These are phyloP conservation scores for Cyberlindnera amylophila DNA, from an alignment of 805 yeast genomes.

Conservation along the genomic window DNA sequence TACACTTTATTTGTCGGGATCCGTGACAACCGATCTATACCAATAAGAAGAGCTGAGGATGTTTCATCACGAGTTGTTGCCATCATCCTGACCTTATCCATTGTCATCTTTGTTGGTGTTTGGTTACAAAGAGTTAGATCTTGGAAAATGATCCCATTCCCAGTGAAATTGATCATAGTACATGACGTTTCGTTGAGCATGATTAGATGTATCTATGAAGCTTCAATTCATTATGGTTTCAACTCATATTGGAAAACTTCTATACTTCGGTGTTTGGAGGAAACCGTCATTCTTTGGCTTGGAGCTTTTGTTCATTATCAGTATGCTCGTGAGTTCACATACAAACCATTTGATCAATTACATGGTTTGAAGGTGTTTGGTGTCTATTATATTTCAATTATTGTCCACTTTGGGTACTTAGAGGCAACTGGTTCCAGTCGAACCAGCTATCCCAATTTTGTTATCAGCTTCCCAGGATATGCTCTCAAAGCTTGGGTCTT, in stretches of 20 bases:
- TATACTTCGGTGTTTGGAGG: background rate
- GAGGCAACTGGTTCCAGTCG: too few species aligned
- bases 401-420: too few species aligned
- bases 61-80: too few species aligned
- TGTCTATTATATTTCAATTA: background rate
- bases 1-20: background rate
- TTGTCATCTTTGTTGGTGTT: too few species aligned
- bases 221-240: too few species aligned
- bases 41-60: too few species aligned
- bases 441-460: too few species aligned
- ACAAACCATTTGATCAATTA: background rate
- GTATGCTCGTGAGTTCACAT: background rate
- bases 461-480: too few species aligned
- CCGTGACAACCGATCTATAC: too few species aligned
- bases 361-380: background rate
- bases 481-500: too few species aligned
- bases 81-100: too few species aligned
- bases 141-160: background rate
- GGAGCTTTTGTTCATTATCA: background rate
- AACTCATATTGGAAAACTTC: background rate
- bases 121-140: background rate
- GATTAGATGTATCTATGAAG: background rate
- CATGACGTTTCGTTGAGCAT: background rate
- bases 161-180: background rate
- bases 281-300: background rate